Conservation (phyloP, 2,329 filamentous ascomycete species). For the Plenodomus tracheiphilus region DNA sequence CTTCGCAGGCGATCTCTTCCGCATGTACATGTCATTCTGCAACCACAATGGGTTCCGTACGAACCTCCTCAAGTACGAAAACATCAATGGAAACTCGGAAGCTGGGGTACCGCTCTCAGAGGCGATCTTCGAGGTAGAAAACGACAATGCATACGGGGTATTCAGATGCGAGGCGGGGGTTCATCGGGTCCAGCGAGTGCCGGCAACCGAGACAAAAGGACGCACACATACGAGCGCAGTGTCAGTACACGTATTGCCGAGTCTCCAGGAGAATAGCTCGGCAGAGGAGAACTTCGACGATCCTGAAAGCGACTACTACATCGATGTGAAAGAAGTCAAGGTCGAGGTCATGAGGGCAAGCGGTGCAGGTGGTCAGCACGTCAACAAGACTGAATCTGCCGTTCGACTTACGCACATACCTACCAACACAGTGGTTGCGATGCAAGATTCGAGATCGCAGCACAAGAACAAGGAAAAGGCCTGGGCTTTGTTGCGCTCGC, state of each 20-base stretch:
- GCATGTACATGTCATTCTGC: conserved; percentile 88
- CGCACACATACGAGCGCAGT: conserved; percentile 92
- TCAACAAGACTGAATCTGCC: conserved; percentile 97
- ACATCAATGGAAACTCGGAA: conserved; percentile 64
- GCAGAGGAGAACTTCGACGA: conserved; percentile 70
- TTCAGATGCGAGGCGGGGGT: conserved; percentile 91
- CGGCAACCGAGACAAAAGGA: conserved; percentile 86
- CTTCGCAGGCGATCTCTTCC: conserved; percentile 83
- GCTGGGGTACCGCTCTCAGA: conserved; percentile 76
- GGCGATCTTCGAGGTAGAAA: conserved; percentile 81
- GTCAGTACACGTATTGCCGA: conserved; percentile 88
- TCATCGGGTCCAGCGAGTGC: conserved; percentile 91
- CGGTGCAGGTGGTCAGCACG: conserved; percentile 94
- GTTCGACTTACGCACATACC: conserved; percentile 90
- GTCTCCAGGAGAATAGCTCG: conserved; percentile 64
- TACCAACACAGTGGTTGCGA: conserved; percentile 81
- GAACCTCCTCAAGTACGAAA: conserved; percentile 78
- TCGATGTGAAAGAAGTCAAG: conserved; percentile 80
- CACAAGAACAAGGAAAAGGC: conserved; percentile 84
- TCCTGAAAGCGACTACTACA: conserved; percentile 87
- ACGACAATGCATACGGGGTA: conserved; percentile 75
- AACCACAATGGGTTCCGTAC: conserved; percentile 66
- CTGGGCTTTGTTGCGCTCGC: conserved; percentile 81
- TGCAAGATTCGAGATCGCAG: conserved; percentile 92
- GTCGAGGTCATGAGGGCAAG: conserved; percentile 88